phyloP scores from a whole-genome alignment of 1,284 basidiomycete genomes.

The Ustilago bromivora region DNA sequence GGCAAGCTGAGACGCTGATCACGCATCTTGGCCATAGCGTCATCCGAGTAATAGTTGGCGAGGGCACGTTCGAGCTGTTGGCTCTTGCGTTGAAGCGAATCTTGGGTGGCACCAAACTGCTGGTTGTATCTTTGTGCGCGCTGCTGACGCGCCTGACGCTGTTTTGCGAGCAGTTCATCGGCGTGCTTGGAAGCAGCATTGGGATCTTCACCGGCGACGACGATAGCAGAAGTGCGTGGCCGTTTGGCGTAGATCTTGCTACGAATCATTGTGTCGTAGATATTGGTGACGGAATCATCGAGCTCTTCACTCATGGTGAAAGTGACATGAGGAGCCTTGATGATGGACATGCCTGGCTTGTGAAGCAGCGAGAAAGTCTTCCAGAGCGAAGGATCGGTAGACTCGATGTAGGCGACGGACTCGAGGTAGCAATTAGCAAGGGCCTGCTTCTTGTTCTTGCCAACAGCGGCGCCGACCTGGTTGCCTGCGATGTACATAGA shows the following conservation, averaged over 20 bases:
- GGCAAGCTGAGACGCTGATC: constrained; percentile 78
- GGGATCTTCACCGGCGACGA: constrained; percentile 42
- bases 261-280: constrained; percentile 76
- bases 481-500: constrained; percentile 83
- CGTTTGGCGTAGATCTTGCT: constrained; percentile 65
- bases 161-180: constrained; percentile 53
- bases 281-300: constrained; percentile 81
- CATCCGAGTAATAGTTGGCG: constrained; percentile 77
- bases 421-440: constrained; percentile 85
- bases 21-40: constrained; percentile 78
- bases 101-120: constrained; percentile 57
- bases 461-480: constrained; percentile 82
- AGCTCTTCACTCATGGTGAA: constrained; percentile 79
- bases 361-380: constrained; percentile 74
- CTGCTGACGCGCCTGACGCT: constrained; percentile 38
- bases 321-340: constrained; percentile 79
- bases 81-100: constrained; percentile 74
- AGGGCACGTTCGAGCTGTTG: constrained; percentile 74
- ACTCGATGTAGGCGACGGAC: constrained; percentile 85
- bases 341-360: constrained; percentile 69
- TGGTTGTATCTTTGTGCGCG: constrained; percentile 41
- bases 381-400: constrained; percentile 85
- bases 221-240: constrained; percentile 52
- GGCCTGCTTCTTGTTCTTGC: constrained; percentile 80
- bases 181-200: constrained; percentile 61